phyloP scores from a whole-genome alignment of 768 basidiomycete species.

The Trametes coccinea region DNA sequence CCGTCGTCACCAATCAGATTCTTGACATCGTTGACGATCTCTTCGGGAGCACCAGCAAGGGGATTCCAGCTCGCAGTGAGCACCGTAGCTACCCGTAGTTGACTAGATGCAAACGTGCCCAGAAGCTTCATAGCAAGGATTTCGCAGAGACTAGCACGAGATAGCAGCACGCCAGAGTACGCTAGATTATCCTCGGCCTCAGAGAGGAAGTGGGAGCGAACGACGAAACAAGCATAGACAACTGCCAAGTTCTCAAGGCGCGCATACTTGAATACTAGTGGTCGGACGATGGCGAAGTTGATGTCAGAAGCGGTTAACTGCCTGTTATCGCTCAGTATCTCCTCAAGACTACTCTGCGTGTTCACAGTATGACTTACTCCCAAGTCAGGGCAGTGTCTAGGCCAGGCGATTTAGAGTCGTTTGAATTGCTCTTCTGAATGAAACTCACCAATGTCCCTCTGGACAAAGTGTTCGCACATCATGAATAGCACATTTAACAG shows the following conservation, averaged over 20 bases:
- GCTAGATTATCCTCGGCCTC: constrained; percentile 72
- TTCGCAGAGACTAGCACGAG: constrained; percentile 81
- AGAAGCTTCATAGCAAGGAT: constrained; percentile 88
- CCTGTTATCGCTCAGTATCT: constrained; percentile 35
- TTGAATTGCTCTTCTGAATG: neutral
- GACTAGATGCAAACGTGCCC: constrained; percentile 67
- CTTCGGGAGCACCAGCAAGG: constrained; percentile 68
- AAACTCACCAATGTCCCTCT: constrained; percentile 32
- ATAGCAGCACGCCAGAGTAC: constrained; percentile 68
- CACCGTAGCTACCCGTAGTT: constrained; percentile 77
- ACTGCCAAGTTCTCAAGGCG: constrained; percentile 71
- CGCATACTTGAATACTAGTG: constrained; percentile 78
- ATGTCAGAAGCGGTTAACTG: constrained; percentile 83
- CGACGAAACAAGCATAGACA: constrained; percentile 77
- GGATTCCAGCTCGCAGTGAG: constrained; percentile 86
- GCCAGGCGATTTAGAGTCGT: neutral
- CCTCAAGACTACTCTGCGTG: neutral
- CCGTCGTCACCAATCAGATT: constrained; percentile 61
- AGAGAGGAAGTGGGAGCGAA: constrained; percentile 74
- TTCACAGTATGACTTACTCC: constrained; percentile 56
- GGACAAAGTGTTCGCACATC: neutral
- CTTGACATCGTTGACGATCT: constrained; percentile 69
- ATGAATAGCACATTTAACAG: neutral
- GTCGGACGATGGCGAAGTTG: constrained; percentile 77
- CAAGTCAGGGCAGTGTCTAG: constrained; percentile 74